Evolutionary conservation across 495 filamentous ascomycete genomes (phyloP), one percentile per base, ranked within the genome.

Genomic region (Tuber magnatum): DNA sequence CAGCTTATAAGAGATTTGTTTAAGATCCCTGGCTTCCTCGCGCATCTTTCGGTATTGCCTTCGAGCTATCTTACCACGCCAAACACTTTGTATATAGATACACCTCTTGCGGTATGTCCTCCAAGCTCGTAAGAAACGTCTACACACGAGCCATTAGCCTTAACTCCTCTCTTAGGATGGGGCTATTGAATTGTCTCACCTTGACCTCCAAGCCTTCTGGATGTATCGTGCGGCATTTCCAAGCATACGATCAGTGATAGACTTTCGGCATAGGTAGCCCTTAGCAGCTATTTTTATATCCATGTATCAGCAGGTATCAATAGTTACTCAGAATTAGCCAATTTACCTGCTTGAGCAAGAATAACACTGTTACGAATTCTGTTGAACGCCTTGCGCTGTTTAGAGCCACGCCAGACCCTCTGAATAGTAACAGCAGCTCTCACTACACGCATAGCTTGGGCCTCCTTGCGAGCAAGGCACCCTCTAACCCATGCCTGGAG

Each of bases 1-100:
- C 81, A 99, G 85, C 86, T 96, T 98, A 86, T 98, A 98, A 22
- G 94, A 97, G 78, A 99, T 99, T 83, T 97, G 93, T 86, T 97
- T 97, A 80, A 99, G 89, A 87, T 99, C 95, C 81, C 96, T 91
- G 56, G 95, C 94, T 83, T 99, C 96, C 83, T 97, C 94, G 71
- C 96, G 92, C 73, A 97, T 84, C 68, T 83, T 89, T 89, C 97
- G 97, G 87, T 99, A 99, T 71, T 87, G 89, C 72, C 86, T 88
- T 75, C 96, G 88, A 73, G 95, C 96, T 77, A 86, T 79, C 85
- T 88, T 95, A 78, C 94, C 95, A 81, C 96, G 89, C 94, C 94
- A 97, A 78, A 98, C 83, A 85, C 91, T 97, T 84, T 99, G 95
- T 65, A 97, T 90, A 83, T 97, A 90, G 82, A 96, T 86, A 71